Percentiles rank a stretch among this genome's conserved stretches.
These are phyloP conservation scores for Plantago major DNA, from an alignment of 257 asterid species.

Conservation along the genomic window DNA sequence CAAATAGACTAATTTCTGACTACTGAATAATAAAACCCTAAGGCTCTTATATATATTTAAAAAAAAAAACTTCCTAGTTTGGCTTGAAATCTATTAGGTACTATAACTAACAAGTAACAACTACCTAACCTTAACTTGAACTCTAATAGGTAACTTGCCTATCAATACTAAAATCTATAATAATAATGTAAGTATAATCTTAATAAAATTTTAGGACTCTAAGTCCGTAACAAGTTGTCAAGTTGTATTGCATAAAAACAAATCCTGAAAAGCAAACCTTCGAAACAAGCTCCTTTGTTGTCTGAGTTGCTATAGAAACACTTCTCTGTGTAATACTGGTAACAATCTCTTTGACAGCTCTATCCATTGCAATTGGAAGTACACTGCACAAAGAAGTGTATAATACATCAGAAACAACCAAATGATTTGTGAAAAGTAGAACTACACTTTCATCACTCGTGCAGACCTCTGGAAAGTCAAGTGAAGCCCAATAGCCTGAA, in stretches of 20 bases:
- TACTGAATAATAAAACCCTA: no score
- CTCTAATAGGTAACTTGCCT: no score
- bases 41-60: no score
- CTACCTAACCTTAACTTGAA: no score
- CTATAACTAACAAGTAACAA: no score
- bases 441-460: constrained; percentile 20
- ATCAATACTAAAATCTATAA: no score
- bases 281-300: constrained; percentile 91
- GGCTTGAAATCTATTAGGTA: no score
- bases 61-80: no score
- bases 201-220: no score
- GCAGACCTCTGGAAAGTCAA: constrained; percentile 84
- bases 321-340: constrained; percentile 88
- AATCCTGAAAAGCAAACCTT: constrained; percentile 43
- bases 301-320: constrained; percentile 94
- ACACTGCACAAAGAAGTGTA: constrained; percentile 47
- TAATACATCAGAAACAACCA: neutral
- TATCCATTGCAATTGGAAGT: constrained; percentile 88
- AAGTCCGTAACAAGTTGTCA: no score
- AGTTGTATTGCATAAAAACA: neutral
- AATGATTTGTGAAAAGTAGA: neutral
- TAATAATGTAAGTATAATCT: no score
- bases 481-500: constrained; percentile 62
- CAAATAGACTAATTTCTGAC: no score
- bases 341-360: constrained; percentile 92